These are phyloP conservation scores for Cudoniella acicularis DNA, from an alignment of 495 filamentous ascomycete genomes.

Conservation along the genomic window DNA sequence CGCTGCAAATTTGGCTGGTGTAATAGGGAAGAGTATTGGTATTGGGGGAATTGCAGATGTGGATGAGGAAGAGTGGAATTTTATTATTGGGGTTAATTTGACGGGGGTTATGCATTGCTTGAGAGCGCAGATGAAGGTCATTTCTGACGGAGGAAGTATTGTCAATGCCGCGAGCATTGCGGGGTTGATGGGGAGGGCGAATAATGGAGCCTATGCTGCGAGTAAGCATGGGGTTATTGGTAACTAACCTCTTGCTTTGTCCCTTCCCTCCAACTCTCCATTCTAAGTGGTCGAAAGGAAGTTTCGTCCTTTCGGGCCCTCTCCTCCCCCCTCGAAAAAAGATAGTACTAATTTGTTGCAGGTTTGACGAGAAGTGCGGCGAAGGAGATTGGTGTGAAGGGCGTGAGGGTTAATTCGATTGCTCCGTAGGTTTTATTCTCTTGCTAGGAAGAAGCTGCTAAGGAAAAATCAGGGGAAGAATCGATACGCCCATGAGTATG, in stretches of 20 bases:
- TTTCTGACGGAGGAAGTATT: slow-evolving; percentile 36
- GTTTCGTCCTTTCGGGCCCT: too few relatives aligned
- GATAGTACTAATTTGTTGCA: too few relatives aligned
- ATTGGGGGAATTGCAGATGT: slow-evolving; percentile 33
- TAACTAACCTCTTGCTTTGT: too few relatives aligned
- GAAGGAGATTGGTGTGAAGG: slow-evolving; percentile 39
- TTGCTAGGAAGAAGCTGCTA: background rate
- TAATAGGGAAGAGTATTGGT: slow-evolving; percentile 21
- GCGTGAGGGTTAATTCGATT: slow-evolving; percentile 49
- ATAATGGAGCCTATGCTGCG: slow-evolving; percentile 40
- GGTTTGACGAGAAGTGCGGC: slow-evolving; percentile 45
- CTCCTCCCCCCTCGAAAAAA: too few relatives aligned
- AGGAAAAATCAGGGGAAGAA: slow-evolving; percentile 33
- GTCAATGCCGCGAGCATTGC: slow-evolving; percentile 45
- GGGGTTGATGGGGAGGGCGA: slow-evolving; percentile 37
- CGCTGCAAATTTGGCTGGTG: background rate
- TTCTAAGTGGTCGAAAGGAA: too few relatives aligned
- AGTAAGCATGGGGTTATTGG: slow-evolving; percentile 48
- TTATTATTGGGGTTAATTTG: slow-evolving; percentile 37
- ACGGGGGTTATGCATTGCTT: slow-evolving; percentile 42
- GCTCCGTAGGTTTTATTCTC: slow-evolving; percentile 35
- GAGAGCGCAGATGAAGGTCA: slow-evolving; percentile 33
- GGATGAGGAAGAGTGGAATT: slow-evolving; percentile 38
- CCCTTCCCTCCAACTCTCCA: too few relatives aligned
- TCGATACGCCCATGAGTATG: slow-evolving; percentile 44